Base-by-base conservation (phyloP, 2,329 filamentous ascomycete species). In the Penicillium nordicum region DNA sequence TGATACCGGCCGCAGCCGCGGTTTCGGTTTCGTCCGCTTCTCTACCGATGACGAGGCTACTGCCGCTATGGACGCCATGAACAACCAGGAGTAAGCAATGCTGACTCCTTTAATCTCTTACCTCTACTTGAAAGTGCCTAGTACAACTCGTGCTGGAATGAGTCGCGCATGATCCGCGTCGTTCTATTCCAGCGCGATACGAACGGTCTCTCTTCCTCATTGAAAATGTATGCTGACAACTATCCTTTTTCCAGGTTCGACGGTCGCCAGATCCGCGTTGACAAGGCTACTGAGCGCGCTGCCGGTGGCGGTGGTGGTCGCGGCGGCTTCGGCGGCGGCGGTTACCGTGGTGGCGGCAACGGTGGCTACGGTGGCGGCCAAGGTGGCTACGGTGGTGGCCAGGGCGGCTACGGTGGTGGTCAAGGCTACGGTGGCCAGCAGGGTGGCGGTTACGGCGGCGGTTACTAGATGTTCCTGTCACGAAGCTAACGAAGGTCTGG, bases 1-100 rank as follows among this genome's bases (percentile, higher is more conserved):
- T 41, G 55, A 57, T 12, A 57, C 55, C 16, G 43, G 45, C 45
- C 55, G 55, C 55, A 54, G 50, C 55, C 55, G 55, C 12, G 55
- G 55, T 41, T 57, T 57, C 51, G 55, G 55, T 44, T 57, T 57
- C 55, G 55, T 57, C 40, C 50, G 50, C 37, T 57, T 25, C 55
- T 12, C 44, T 23, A 40, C 14, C 21, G 55, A 57, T 3, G 50
- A 57, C n/a, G 55, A 57, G 45, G 55, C 55, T 48, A 55, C 50
- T 40, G 44, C 29, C 21, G 55, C 55, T 32, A 46, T 55, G 37
- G 29, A 57, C 27, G 40, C 45, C 25, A 54, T 57, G 55, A 57
- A 57, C 45, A 44, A 53, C 41, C 29, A 55, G 34, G 53, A 55
- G 53, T 55, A 55, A 55, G 53, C 48, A 37, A 18, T 11, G 3